phyloP scores from a whole-genome alignment of 108 stramenopile species.

The Licmophora abbreviata region DNA sequence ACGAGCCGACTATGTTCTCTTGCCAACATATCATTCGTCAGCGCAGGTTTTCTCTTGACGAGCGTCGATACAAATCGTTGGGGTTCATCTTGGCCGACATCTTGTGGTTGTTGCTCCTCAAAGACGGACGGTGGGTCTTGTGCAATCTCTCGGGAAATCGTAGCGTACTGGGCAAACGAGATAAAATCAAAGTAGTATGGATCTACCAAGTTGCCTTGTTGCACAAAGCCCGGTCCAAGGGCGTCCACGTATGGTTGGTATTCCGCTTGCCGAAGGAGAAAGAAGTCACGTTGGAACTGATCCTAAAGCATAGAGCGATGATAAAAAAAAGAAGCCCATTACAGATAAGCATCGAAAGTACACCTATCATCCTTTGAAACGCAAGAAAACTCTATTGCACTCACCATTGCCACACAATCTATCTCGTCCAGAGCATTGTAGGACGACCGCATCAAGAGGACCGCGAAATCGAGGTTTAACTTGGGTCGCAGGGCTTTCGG shows the following conservation, averaged over 20 bases:
- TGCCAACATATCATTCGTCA: slow-evolving; percentile 37
- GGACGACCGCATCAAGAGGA: slow-evolving; percentile 74
- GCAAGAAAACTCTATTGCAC: neutral
- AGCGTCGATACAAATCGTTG: slow-evolving; percentile 52
- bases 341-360: no score
- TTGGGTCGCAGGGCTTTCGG: slow-evolving; percentile 51
- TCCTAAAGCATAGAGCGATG: no score
- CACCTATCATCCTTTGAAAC: no score
- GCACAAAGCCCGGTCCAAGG: slow-evolving; percentile 51
- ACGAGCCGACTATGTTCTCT: slow-evolving; percentile 41
- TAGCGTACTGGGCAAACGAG: slow-evolving; percentile 75
- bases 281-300: slow-evolving; percentile 84
- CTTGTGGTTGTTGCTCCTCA: slow-evolving; percentile 68
- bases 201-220: slow-evolving; percentile 76
- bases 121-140: slow-evolving; percentile 52
- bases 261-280: slow-evolving; percentile 65
- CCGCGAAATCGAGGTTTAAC: slow-evolving; percentile 73
- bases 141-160: slow-evolving; percentile 59
- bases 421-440: slow-evolving; percentile 74
- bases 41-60: slow-evolving; percentile 51
- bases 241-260: slow-evolving; percentile 54
- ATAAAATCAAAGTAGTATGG: slow-evolving; percentile 90
- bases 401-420: slow-evolving; percentile 77
- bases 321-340: neutral
- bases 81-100: slow-evolving; percentile 33